Conservation (phyloP, 768 basidiomycete species). For the Macrolepiota fuliginosa region DNA sequence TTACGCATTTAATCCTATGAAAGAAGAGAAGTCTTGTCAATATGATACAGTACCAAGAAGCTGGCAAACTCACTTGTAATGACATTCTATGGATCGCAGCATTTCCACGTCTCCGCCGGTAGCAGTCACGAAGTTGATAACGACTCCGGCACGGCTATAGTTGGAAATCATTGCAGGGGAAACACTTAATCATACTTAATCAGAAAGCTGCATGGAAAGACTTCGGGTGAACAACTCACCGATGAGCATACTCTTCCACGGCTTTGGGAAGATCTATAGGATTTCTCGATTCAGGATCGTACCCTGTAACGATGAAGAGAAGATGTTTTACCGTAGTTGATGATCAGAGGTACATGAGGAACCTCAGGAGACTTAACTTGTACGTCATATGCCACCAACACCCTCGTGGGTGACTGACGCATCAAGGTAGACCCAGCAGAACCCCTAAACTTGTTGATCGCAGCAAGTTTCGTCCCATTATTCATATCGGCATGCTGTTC, state of each 20-base stretch:
- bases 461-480: slow-evolving; percentile 73
- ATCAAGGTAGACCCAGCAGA: slow-evolving; percentile 48
- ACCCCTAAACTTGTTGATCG: slow-evolving; percentile 81
- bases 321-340: slow-evolving; percentile 76
- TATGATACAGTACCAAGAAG: background rate
- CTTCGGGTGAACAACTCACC: slow-evolving; percentile 45
- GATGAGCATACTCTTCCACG: slow-evolving; percentile 96
- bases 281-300: background rate
- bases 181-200: slow-evolving; percentile 47
- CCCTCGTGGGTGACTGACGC: slow-evolving; percentile 66
- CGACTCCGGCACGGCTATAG: slow-evolving; percentile 85
- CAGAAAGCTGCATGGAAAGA: background rate
- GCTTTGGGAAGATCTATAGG: slow-evolving; percentile 81
- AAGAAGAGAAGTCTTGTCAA: background rate
- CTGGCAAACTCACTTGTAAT: slow-evolving; percentile 70
- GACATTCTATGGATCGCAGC: slow-evolving; percentile 97
- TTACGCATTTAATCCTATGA: slow-evolving; percentile 83
- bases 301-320: slow-evolving; percentile 10
- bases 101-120: slow-evolving; percentile 98
- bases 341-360: slow-evolving; percentile 85
- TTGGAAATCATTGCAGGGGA: slow-evolving; percentile 84
- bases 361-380: slow-evolving; percentile 90
- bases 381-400: slow-evolving; percentile 92
- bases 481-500: slow-evolving; percentile 91
- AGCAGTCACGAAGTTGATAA: slow-evolving; percentile 96